Evolutionary conservation across 192 early-diverging fungal species (phyloP), one percentile per base, ranked within the genome.

Genomic region (Coemansia umbellata): DNA sequence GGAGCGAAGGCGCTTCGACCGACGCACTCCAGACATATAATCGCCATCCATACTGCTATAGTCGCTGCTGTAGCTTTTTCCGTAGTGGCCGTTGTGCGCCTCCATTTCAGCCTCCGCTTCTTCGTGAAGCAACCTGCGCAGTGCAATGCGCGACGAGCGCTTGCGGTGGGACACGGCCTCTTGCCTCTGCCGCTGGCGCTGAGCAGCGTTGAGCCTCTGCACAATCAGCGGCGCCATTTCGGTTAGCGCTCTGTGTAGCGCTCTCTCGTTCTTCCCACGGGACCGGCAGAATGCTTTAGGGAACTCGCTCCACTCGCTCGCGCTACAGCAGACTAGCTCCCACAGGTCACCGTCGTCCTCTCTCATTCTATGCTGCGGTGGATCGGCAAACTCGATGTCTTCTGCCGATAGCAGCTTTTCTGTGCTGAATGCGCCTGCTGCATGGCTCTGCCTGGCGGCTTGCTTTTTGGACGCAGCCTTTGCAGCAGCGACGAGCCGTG

Each of bases 301-400:
- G 8, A 52, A 31, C 6, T 47, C 36, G 33, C 3, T 35, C 67
- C 67, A 70, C 27, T 70, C 67, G 11, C 13, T 27, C 15, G 15
- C 31, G 17, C 15, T 49, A n/a, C 31, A 31, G 48, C 67, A 63
- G 7, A 70, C 44, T 21, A 63, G 47, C 51, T 70, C 67, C 67
- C 67, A 70, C 28, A 70, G 51, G 11, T 57, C 67, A 27, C 67
- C 67, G 22, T 63, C 60, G 1, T 43, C 41, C 42, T 70, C 67
- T 4, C 54, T 53, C 53, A 60, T 56, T 15, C 41, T 8, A 47
- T 68, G 66, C 24, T 47, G 43, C 1, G 66, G 58, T 53, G 49
- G 53, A 31, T 60, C 58, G 3, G 47, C 57, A 22, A 50, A 22
- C 40, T 51, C 48, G 30, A 60, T 21, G 30, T 9, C 40, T 10